Base-by-base conservation (phyloP, 768 basidiomycete genomes). In the Terana coerulea region DNA sequence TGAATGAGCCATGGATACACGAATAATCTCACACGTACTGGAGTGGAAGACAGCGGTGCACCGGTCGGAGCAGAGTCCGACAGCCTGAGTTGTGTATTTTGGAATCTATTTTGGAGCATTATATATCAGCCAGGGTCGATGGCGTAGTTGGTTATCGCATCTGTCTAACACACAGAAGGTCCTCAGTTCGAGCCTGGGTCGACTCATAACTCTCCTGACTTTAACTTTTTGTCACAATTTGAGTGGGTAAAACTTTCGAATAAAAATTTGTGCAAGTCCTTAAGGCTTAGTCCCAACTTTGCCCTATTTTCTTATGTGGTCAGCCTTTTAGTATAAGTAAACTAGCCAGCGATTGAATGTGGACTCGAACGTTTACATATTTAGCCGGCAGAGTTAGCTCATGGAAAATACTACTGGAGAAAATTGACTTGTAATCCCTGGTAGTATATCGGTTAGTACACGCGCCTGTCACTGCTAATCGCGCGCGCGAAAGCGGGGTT, bases 141-240 rank as follows among this genome's bases (percentile, higher is more conserved):
- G 83, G 82, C 79, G 83, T 85, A 84, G 80, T 83, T 84, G 82
- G 82, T 84, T 84, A 85, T 85, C 81, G 79, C 82, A 81, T 83
- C 80, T 82, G 83, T 84, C 81, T 84, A 81, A 85, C 82, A 84
- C 82, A 82, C 81, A 81, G 81, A 80, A 81, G 81, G 80, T 78
- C 81, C 74, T 70, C 80, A 75, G 81, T 82, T 83, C 79, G 80
- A 83, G 63, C 79, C 80, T 75, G 79, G 77, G 69, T 79, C 78
- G 69, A 72, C 63, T 36, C 5, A 42, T n/a, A n/a, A 31, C 15
- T 52, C 48, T 29, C 28, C 5, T 36, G 8, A 22, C 39, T n/a
- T 37, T 5, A 7, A 19, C 19, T 40, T 40, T 19, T 24, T 40
- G 7, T 40, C 21, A 33, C 25, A 19, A 11, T 21, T 40, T 22